Percentiles rank a stretch among this genome's conserved stretches.
phyloP scores from a whole-genome alignment of 768 basidiomycete species.

The Goffeauzyma gilvescens region DNA sequence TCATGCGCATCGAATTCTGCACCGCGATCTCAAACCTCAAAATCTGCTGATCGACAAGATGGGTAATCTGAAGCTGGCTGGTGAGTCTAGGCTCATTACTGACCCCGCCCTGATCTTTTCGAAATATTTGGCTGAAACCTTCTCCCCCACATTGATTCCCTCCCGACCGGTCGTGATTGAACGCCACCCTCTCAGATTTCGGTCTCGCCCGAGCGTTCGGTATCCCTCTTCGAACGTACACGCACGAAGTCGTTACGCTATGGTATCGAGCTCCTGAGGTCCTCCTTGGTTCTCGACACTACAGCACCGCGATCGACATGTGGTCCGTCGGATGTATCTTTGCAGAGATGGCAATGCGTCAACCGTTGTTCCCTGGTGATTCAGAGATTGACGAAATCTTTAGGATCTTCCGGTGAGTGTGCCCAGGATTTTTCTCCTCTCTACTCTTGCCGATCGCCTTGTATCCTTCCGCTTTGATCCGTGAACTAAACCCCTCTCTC shows the following conservation, averaged over 20 bases:
- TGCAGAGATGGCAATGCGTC: constrained; percentile 92
- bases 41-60: constrained; percentile 78
- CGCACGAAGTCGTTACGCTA: constrained; percentile 95
- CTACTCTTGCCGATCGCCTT: background rate
- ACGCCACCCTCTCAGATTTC: constrained; percentile 42
- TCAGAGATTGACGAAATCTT: constrained; percentile 99
- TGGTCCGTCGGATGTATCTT: constrained; percentile 99
- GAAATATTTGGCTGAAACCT: too few relatives aligned
- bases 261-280: constrained; percentile 99
- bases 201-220: constrained; percentile 92
- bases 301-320: constrained; percentile 96
- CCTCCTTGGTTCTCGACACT: constrained; percentile 81
- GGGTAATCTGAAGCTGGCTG: constrained; percentile 77
- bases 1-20: constrained; percentile 88
- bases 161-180: too few relatives aligned
- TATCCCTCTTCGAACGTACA: constrained; percentile 96
- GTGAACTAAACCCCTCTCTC: background rate
- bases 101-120: too few relatives aligned
- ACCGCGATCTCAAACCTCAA: constrained; percentile 90
- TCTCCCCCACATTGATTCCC: too few relatives aligned
- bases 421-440: background rate
- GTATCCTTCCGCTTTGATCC: too few relatives aligned
- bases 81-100: constrained; percentile 12
- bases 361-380: constrained; percentile 88
- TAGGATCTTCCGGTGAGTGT: constrained; percentile 90